Conservation (phyloP, 345 rosid species). For the Murraya paniculata region DNA sequence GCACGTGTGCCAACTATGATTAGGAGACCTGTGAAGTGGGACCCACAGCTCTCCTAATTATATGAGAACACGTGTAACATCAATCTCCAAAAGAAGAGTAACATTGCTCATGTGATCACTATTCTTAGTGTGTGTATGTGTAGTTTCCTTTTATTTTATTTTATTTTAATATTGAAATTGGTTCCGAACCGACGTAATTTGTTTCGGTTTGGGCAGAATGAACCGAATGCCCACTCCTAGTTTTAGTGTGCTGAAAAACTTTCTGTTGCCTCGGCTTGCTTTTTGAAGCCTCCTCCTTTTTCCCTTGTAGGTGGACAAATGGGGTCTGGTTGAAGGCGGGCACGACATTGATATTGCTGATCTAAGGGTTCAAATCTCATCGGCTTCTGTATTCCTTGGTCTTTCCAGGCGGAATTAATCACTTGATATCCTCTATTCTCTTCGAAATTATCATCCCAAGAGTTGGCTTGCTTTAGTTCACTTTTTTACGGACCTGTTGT, state of each 20-base stretch:
- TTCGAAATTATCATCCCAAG: background rate
- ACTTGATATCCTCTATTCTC: background rate
- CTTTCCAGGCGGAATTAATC: conserved; percentile 52
- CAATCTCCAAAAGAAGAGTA: too few relatives aligned
- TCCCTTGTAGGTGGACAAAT: conserved; percentile 63
- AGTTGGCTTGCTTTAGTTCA: background rate
- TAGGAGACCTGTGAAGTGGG: too few relatives aligned
- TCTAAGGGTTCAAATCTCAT: conserved; percentile 82
- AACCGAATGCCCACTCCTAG: too few relatives aligned
- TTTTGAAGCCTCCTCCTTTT: background rate
- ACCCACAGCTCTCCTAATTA: too few relatives aligned
- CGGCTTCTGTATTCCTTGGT: conserved; percentile 84
- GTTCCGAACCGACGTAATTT: too few relatives aligned
- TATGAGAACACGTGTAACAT: too few relatives aligned
- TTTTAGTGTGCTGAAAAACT: background rate
- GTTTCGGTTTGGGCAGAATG: too few relatives aligned
- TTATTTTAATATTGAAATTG: too few relatives aligned
- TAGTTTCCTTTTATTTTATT: too few relatives aligned
- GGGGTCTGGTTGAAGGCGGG: conserved; percentile 99
- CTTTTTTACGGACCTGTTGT: background rate
- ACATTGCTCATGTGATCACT: too few relatives aligned
- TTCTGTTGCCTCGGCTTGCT: background rate
- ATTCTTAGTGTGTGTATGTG: too few relatives aligned
- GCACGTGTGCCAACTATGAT: too few relatives aligned
- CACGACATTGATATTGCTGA: conserved; percentile 94